These are phyloP conservation scores for Fusarium clavum DNA, from an alignment of 2,329 filamentous ascomycete genomes.

Conservation along the genomic window DNA sequence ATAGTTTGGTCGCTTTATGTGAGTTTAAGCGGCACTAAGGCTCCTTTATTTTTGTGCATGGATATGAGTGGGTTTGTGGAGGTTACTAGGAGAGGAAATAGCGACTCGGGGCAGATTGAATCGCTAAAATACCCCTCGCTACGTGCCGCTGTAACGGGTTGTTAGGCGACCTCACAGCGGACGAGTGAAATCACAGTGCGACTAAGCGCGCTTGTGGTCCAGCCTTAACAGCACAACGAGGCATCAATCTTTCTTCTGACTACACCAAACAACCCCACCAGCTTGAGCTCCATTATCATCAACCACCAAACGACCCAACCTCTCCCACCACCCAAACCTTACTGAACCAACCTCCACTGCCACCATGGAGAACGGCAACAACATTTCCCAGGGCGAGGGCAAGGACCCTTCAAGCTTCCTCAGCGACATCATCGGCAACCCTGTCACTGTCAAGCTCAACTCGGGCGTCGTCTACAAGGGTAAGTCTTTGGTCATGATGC, in stretches of 20 bases:
- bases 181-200: slow-evolving; percentile 40
- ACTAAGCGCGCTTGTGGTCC: slow-evolving; percentile 11
- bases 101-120: background rate
- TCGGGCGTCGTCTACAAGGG: slow-evolving; percentile 99
- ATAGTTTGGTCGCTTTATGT: background rate
- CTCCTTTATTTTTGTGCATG: background rate
- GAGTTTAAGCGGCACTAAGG: background rate
- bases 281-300: slow-evolving; percentile 29
- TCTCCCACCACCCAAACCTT: slow-evolving; percentile 16
- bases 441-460: slow-evolving; percentile 97
- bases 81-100: slow-evolving; percentile 17
- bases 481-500: slow-evolving; percentile 52
- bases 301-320: slow-evolving; percentile 21
- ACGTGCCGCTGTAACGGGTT: slow-evolving; percentile 32
- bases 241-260: slow-evolving; percentile 36
- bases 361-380: slow-evolving; percentile 80
- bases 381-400: slow-evolving; percentile 72
- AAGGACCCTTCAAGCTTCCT: slow-evolving; percentile 95
- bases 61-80: slow-evolving; percentile 12
- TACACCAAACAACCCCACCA: slow-evolving; percentile 29
- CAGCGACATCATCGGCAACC: slow-evolving; percentile 91
- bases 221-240: slow-evolving; percentile 41
- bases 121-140: slow-evolving; percentile 39
- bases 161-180: slow-evolving; percentile 34
- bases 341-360: background rate